Percentiles rank a stretch among this genome's conserved stretches.
These are phyloP conservation scores for Dichomitus squalens DNA, from an alignment of 1,284 basidiomycete genomes.

Conservation along the genomic window DNA sequence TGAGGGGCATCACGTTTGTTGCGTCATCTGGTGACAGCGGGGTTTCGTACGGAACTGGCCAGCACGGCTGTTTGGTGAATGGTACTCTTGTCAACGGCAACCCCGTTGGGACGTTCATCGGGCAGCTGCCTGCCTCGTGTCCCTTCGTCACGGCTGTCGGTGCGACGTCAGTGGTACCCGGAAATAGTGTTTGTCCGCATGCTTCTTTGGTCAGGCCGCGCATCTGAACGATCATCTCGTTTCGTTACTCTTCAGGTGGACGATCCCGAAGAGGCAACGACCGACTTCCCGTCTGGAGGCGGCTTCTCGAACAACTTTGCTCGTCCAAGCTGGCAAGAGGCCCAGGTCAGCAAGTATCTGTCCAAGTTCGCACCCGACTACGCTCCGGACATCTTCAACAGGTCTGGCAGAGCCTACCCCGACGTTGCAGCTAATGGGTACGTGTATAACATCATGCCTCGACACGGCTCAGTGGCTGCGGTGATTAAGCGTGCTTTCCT, in stretches of 20 bases:
- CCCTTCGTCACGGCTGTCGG: conserved; percentile 65
- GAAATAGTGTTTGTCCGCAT: conserved; percentile 1
- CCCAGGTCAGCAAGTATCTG: conserved; percentile 18
- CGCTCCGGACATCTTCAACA: conserved; percentile 16
- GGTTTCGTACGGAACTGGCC: conserved; percentile 48
- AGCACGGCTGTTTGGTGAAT: conserved; percentile 32
- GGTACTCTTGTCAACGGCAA: conserved; percentile 12
- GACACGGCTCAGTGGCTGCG: too few species aligned
- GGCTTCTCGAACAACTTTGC: conserved; percentile 32
- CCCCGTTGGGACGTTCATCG: conserved; percentile 7
- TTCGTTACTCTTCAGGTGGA: background rate
- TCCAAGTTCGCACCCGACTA: conserved; percentile 20
- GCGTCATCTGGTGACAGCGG: conserved; percentile 68
- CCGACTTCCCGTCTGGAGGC: conserved; percentile 5
- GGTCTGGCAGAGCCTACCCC: conserved; percentile 23
- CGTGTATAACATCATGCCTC: conserved; percentile 24
- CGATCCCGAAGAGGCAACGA: conserved; percentile 3
- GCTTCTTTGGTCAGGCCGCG: background rate
- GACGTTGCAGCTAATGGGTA: conserved; percentile 27
- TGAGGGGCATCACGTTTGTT: conserved; percentile 58
- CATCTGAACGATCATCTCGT: background rate
- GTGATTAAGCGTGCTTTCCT: background rate
- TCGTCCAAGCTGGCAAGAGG: conserved; percentile 21
- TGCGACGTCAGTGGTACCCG: conserved; percentile 37
- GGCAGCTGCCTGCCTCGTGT: conserved; percentile 31